Evolutionary conservation across 108 stramenopile species (phyloP), one percentile per base, ranked within the genome.

Genomic region (Nannochloropsis oceanica): DNA sequence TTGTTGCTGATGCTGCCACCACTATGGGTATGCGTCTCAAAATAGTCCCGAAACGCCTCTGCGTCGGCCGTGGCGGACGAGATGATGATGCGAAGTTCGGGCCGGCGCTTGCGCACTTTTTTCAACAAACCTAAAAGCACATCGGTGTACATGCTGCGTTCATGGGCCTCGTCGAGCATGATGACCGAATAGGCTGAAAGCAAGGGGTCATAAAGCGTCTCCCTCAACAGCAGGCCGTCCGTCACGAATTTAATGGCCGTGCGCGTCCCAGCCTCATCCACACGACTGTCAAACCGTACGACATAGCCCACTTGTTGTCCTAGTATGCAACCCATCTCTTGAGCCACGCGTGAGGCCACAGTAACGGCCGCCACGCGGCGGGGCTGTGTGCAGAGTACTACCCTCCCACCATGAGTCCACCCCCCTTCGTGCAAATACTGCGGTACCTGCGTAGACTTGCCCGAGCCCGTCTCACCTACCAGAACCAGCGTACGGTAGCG

Each of bases 131-230:
- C 98, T 86, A 97, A 86, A 42, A 99, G 87, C 59, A 94, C 92
- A 85, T 99, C 98, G 11, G 93, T 94, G 90, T 96, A 93, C 14
- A 96, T 42, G 44, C 90, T 95, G 43, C 96, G 86, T 90, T 99
- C 96, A 84, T 99, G 98, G 10, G 97, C 98, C 85, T 99, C 98
- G 85, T 99, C 98, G 27, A 97, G 92, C 83, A 99, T 95, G 0
- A 97, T 87, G 9, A 97, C 95, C n/a, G 94, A 94, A 81, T 96
- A 99, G 13, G 91, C 89, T n/a, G 91, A 92, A 27, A 99, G 90
- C 50, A 96, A 89, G 5, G 98, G 98, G 91, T 99, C 96, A 42
- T 89, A 82, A 80, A 96, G 84, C 43, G 94, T 94, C 83, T 97
- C 96, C 24, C 97, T 86, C 81, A 99, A 82, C 12, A 99, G 90